Evolutionary conservation across 2,329 filamentous ascomycete genomes (phyloP), one percentile per base, ranked within the genome.

Genomic region (Pezicula neosporulosa): DNA sequence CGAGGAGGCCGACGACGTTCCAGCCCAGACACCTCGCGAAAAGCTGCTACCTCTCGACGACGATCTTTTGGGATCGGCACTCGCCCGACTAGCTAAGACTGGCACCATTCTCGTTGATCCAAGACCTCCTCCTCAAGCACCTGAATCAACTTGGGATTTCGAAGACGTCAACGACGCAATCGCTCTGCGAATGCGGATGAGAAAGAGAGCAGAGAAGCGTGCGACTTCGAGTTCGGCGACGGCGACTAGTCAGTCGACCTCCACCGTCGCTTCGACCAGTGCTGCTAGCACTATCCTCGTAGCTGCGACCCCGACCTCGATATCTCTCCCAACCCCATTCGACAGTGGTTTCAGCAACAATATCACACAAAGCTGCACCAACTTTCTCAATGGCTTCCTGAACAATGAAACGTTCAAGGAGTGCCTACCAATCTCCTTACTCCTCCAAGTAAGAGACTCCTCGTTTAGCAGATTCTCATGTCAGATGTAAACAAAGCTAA

Each of bases 371-470:
- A 52, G 41, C 43, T 68, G 66, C 38, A 49, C 57, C 24, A 46
- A 49, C 6, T 68, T 65, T 47, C 65, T 68, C 55, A 55, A 35
- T 37, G 47, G 36, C 19, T 65, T 68, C 55, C 60, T 67, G 33
- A 38, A 49, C 13, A 61, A 63, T 48, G 47, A 47, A 8, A 62
- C 57, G 16, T 68, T 68, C 52, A 60, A 62, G 48, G 24, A 78
- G 47, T 97, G 93, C 72, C 83, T 92, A 59, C 90, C 93, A 0
- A 76, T 97, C 51, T 96, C 92, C 1, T 77, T 96, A 61, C 80
- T 97, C 57, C 75, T 97, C 9, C 83, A 89, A 75, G 88, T 89
- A 72, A 65, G 80, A 9, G n/a, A 15, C 30, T 10, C 21, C 10
- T 39, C 15, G 19, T 7, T 16, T 6, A 28, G 15, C 49, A 24